A percentile compares a stretch with the other conserved stretches of the same genome.
Conservation (phyloP, 2,329 filamentous ascomycete species). For the Aureobasidium sp. region DNA sequence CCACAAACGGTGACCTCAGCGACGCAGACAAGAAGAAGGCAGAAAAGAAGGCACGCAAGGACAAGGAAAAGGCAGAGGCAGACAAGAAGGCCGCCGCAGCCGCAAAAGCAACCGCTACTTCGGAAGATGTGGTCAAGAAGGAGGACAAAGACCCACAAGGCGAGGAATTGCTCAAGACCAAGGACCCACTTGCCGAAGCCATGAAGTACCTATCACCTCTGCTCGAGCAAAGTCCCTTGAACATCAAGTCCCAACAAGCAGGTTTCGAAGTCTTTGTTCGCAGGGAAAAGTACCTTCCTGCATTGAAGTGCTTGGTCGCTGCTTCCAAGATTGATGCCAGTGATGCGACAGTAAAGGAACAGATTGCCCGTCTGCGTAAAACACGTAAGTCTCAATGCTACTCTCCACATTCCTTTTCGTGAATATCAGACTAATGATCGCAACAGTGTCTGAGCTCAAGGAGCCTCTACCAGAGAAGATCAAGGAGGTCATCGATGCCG, state of each 20-base stretch:
- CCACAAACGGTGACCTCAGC: conserved; percentile 60
- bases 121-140: conserved; percentile 63
- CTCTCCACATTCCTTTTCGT: no score
- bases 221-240: conserved; percentile 73
- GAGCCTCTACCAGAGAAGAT: conserved; percentile 59
- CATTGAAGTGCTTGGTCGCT: conserved; percentile 75
- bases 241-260: conserved; percentile 71
- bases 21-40: conserved; percentile 74
- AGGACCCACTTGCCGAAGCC: conserved; percentile 75
- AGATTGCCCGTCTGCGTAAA: conserved; percentile 62
- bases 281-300: conserved; percentile 79
- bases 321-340: conserved; percentile 61
- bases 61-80: conserved; percentile 71
- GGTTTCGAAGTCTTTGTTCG: conserved; percentile 88
- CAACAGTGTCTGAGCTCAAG: conserved; percentile 37
- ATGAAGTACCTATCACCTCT: conserved; percentile 79
- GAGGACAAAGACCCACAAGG: conserved; percentile 86
- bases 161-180: conserved; percentile 69
- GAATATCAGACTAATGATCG: conserved; percentile 4
- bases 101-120: conserved; percentile 50
- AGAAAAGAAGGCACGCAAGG: conserved; percentile 67
- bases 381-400: conserved; percentile 32
- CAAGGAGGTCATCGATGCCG: conserved; percentile 57
- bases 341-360: conserved; percentile 68
- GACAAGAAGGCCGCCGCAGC: conserved; percentile 55